These are phyloP conservation scores for Pugionium dolabratum DNA, from an alignment of 345 rosid genomes.

Conservation along the genomic window DNA sequence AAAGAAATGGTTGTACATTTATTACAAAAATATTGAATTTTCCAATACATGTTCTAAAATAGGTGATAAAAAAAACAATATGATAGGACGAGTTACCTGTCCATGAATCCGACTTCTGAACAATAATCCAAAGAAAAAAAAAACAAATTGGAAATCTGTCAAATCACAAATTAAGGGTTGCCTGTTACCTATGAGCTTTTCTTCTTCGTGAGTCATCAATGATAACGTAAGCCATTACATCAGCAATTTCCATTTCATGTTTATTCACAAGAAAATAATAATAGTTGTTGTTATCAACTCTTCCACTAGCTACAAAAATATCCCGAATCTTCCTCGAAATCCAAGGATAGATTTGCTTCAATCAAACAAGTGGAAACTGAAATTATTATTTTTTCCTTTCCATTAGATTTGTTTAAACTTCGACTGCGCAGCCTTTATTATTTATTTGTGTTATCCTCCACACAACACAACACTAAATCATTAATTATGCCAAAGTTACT, in stretches of 20 bases:
- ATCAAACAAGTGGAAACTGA: not conserved
- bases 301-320: conserved; percentile 12
- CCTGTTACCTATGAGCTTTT: not conserved
- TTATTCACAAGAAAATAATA: not conserved
- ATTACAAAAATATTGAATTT: no score
- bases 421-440: conserved; percentile 10
- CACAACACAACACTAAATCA: not conserved
- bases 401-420: not conserved
- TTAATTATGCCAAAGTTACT: not conserved
- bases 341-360: not conserved
- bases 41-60: no score
- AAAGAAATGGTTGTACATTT: no score
- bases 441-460: not conserved
- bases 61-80: no score
- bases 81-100: no score
- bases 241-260: conserved; percentile 7
- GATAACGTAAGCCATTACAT: conserved; percentile 18
- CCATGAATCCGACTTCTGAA: no score
- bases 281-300: conserved; percentile 23
- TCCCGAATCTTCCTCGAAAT: conserved; percentile 23
- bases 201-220: conserved; percentile 24
- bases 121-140: not conserved
- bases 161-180: conserved; percentile 14
- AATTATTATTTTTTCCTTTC: not conserved
- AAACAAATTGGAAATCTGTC: not conserved